Conservation (phyloP, 2,329 filamentous ascomycete species). For the Ophiobolus disseminans region DNA sequence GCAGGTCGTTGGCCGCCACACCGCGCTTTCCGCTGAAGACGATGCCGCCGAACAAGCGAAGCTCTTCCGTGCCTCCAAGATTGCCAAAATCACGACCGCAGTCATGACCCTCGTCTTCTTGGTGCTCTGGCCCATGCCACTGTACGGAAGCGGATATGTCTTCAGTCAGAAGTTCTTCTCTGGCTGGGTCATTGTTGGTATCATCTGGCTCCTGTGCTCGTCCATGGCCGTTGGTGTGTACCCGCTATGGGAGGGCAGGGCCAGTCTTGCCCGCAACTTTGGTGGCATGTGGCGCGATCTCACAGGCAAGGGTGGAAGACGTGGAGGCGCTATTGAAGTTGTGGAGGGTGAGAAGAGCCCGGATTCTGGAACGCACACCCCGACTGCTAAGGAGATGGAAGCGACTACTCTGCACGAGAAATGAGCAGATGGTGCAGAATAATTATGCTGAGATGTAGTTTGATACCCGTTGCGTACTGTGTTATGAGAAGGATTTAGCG, state of each 20-base stretch:
- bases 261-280: conserved; percentile 32
- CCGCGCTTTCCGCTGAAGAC: conserved; percentile 35
- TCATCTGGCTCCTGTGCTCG: conserved; percentile 80
- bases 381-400: conserved; percentile 21
- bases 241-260: conserved; percentile 73
- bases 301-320: conserved; percentile 25
- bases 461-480: too few species aligned
- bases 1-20: conserved; percentile 56
- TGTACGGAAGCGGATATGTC: conserved; percentile 83
- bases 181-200: conserved; percentile 71
- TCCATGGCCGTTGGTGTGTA: conserved; percentile 78
- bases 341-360: conserved; percentile 25
- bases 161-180: conserved; percentile 83
- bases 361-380: conserved; percentile 25
- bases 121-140: conserved; percentile 88
- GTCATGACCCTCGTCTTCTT: conserved; percentile 73
- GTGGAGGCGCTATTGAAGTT: conserved; percentile 16
- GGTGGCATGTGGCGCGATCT: conserved; percentile 38
- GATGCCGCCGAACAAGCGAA: conserved; percentile 51
- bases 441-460: too few species aligned
- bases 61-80: conserved; percentile 55
- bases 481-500: too few species aligned
- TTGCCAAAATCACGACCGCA: conserved; percentile 65
- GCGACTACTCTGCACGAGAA: conserved; percentile 2
- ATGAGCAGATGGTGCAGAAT: not conserved